Conservation (phyloP, 768 basidiomycete genomes). For the Scleroderma bovista region DNA sequence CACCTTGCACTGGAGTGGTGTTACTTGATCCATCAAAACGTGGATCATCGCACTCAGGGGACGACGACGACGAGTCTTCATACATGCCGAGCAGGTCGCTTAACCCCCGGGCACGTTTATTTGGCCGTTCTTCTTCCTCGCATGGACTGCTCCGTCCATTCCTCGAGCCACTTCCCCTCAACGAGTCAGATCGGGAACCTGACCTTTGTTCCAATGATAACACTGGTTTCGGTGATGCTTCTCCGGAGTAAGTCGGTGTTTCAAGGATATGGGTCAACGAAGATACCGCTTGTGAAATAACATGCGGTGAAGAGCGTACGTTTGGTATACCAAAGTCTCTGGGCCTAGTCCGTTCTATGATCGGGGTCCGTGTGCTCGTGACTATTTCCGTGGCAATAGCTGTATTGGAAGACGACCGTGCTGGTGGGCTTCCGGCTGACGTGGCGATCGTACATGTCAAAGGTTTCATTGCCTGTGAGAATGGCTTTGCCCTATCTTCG, state of each 20-base stretch:
- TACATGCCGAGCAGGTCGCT: conserved; percentile 8
- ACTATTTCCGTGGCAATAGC: background rate
- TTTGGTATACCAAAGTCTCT: background rate
- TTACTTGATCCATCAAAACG: conserved; percentile 11
- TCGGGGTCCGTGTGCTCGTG: background rate
- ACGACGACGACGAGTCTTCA: background rate
- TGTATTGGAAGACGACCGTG: background rate
- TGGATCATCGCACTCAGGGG: conserved; percentile 5
- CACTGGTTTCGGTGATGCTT: background rate
- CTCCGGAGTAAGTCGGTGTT: background rate
- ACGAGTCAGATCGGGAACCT: background rate
- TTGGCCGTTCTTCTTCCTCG: conserved; percentile 22
- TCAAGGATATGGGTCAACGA: background rate
- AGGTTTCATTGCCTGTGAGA: background rate
- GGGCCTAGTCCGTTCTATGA: background rate
- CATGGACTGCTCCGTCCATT: conserved; percentile 7
- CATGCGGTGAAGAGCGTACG: background rate
- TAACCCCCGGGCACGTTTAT: conserved; percentile 22
- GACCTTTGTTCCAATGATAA: background rate
- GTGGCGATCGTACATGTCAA: conserved; percentile 1
- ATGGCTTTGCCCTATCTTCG: conserved; percentile 1
- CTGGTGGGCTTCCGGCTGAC: background rate
- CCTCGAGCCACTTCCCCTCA: conserved; percentile 3
- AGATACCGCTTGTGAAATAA: background rate
- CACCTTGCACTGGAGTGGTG: conserved; percentile 3